phyloP scores from a whole-genome alignment of 2,329 filamentous ascomycete genomes.

The Trichoderma endophyticum region DNA sequence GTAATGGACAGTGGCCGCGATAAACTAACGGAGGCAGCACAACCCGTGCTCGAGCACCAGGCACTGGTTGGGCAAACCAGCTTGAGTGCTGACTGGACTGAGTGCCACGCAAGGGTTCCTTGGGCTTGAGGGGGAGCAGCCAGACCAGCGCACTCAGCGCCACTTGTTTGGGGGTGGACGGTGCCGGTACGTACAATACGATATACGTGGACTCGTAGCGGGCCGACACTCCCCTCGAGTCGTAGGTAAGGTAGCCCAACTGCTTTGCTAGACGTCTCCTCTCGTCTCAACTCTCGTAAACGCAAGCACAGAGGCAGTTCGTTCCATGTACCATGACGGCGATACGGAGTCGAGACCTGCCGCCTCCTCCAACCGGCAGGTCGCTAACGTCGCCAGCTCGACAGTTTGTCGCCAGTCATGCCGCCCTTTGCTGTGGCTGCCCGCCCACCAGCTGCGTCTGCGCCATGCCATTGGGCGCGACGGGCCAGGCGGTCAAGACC shows the following conservation, averaged over 20 bases:
- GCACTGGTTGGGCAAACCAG: background rate
- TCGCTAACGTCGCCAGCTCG: background rate
- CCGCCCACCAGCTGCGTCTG: constrained; percentile 10
- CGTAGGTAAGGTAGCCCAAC: background rate
- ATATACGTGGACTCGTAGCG: background rate
- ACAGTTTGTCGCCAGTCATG: background rate
- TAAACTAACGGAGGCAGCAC: background rate
- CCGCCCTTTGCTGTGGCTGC: constrained; percentile 1
- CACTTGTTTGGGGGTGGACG: background rate
- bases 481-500: constrained; percentile 8
- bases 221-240: background rate
- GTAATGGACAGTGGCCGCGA: background rate
- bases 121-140: background rate
- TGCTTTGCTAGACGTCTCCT: background rate
- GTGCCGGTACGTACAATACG: background rate
- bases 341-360: background rate
- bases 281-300: background rate
- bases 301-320: background rate
- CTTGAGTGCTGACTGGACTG: background rate
- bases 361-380: constrained; percentile 3
- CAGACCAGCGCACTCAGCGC: background rate
- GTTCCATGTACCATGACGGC: background rate
- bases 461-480: background rate
- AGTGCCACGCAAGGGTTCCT: background rate
- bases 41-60: background rate